Percentiles rank a stretch among this genome's conserved stretches.
These are phyloP conservation scores for Citrullus mucosospermus DNA, from an alignment of 306 rosid species.

Conservation along the genomic window DNA sequence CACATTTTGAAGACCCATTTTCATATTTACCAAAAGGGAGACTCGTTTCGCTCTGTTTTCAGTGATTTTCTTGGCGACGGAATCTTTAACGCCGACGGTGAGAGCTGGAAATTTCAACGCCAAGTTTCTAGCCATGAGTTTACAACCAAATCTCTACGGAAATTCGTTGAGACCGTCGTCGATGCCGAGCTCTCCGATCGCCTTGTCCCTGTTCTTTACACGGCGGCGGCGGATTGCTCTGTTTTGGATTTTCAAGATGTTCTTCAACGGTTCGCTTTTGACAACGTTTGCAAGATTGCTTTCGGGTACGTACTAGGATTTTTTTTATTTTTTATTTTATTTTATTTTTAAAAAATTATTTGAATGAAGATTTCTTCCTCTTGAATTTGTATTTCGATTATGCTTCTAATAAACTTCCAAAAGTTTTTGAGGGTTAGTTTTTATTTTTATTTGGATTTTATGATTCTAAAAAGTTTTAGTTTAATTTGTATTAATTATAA, in stretches of 20 bases:
- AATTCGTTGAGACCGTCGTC: constrained; percentile 45
- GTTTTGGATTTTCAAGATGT: constrained; percentile 42
- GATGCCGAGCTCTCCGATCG: constrained; percentile 40
- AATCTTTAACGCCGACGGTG: constrained; percentile 44
- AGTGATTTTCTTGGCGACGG: constrained; percentile 58
- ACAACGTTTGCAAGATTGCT: constrained; percentile 51
- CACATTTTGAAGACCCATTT: constrained; percentile 58
- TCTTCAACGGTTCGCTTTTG: constrained; percentile 62
- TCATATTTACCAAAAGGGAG: constrained; percentile 40
- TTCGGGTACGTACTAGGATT: constrained; percentile 17
- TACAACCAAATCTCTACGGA: constrained; percentile 32
- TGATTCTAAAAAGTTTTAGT: no score
- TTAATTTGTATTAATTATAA: no score
- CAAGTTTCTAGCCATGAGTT: constrained; percentile 45
- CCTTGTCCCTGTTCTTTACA: constrained; percentile 34
- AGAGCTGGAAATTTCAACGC: constrained; percentile 49
- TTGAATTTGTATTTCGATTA: no score
- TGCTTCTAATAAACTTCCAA: no score
- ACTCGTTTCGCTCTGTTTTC: neutral
- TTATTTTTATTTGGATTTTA: no score
- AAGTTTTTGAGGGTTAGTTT: no score
- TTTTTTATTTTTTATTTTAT: no score
- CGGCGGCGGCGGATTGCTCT: neutral
- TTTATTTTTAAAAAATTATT: no score
- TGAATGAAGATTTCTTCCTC: no score